phyloP scores from a whole-genome alignment of 2,329 filamentous ascomycete species.

The Botrytis porri region DNA sequence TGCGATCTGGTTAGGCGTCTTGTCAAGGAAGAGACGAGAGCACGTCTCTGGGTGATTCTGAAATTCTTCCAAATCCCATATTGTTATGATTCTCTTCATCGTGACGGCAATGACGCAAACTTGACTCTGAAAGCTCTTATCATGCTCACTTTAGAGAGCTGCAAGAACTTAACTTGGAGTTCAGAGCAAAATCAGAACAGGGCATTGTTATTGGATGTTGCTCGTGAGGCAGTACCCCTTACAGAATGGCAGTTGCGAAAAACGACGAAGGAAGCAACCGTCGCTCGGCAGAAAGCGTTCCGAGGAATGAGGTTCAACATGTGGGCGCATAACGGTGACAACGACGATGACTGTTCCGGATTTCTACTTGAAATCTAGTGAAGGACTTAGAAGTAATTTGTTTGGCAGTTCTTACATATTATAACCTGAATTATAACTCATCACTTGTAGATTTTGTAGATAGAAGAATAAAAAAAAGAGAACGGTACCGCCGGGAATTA shows the following conservation, averaged over 20 bases:
- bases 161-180: neutral
- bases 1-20: neutral
- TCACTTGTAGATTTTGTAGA: neutral
- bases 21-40: neutral
- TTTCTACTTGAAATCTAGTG: neutral
- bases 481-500: too few relatives aligned
- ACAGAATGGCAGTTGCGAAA: neutral
- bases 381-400: neutral
- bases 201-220: neutral
- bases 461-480: too few relatives aligned
- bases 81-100: neutral
- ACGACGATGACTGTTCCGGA: neutral
- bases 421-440: neutral
- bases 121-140: neutral
- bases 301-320: neutral
- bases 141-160: neutral
- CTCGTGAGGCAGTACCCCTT: neutral
- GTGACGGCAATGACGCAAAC: neutral
- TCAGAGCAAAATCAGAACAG: neutral
- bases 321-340: too few relatives aligned
- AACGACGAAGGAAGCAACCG: neutral
- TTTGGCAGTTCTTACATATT: neutral
- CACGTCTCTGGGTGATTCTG: neutral
- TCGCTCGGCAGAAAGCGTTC: neutral
- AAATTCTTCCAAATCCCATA: neutral